Evolutionary conservation across 2,329 filamentous ascomycete species (phyloP).

Genomic region (Dothideomycetes sp.): DNA sequence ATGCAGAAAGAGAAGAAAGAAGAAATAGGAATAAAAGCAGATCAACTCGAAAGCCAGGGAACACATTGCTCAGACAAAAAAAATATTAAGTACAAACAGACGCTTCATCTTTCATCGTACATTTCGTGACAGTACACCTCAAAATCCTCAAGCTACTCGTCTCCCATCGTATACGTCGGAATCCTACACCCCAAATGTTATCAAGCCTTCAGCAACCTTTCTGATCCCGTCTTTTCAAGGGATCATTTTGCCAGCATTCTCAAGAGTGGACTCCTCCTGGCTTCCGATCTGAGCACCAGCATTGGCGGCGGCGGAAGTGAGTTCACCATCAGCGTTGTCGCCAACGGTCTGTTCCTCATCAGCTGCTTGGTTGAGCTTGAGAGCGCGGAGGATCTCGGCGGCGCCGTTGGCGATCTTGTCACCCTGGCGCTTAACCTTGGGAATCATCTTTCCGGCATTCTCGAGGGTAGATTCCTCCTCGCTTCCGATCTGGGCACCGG

Average conservation of each 20-base stretch:
- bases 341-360: constrained; percentile 3
- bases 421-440: constrained; percentile 15
- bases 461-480: constrained; percentile 17
- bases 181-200: too few species aligned
- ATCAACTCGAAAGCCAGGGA: too few species aligned
- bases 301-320: constrained; percentile 16
- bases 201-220: too few species aligned
- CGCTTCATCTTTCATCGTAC: too few species aligned
- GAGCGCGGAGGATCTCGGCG: constrained; percentile 15
- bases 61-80: too few species aligned
- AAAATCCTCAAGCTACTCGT: too few species aligned
- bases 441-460: constrained; percentile 12
- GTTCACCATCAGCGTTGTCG: constrained; percentile 16
- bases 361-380: neutral
- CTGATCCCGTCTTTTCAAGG: too few species aligned
- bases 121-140: too few species aligned
- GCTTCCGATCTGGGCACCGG: constrained; percentile 15
- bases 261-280: constrained; percentile 16
- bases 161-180: too few species aligned
- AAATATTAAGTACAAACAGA: too few species aligned
- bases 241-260: constrained; percentile 14
- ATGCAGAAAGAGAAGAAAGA: too few species aligned
- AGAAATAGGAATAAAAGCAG: too few species aligned
- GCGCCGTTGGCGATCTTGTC: constrained; percentile 21
- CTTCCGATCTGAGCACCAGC: constrained; percentile 15